Conservation (phyloP, 2,329 filamentous ascomycete genomes). For the Cladophialophora bantiana region DNA sequence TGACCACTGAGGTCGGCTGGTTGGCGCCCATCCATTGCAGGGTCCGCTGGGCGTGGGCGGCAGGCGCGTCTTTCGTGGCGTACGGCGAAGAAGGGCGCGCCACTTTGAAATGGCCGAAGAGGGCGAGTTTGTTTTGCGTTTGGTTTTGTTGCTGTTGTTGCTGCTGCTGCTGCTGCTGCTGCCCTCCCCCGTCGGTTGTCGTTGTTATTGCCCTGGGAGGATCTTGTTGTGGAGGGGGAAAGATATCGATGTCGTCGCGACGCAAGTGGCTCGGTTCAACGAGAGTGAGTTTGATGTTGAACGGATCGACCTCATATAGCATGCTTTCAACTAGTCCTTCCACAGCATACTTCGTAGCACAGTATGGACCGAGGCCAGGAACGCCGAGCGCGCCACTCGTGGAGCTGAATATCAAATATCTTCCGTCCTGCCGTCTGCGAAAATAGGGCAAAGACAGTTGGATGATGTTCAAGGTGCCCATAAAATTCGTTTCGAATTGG, state of each 20-base stretch:
- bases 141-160: constrained; percentile 21
- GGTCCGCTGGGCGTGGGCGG: constrained; percentile 87
- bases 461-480: constrained; percentile 92
- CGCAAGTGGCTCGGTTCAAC: constrained; percentile 90
- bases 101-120: constrained; percentile 91
- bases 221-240: background rate
- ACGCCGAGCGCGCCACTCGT: constrained; percentile 92
- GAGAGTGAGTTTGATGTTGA: constrained; percentile 91
- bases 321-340: constrained; percentile 96
- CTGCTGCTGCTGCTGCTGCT: background rate
- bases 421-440: constrained; percentile 73
- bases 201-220: background rate
- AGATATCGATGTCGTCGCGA: constrained; percentile 69
- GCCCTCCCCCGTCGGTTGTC: background rate
- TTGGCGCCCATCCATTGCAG: constrained; percentile 93
- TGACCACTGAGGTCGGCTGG: constrained; percentile 90
- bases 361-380: constrained; percentile 90
- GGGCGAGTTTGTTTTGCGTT: constrained; percentile 61
- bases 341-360: constrained; percentile 95
- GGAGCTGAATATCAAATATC: constrained; percentile 94
- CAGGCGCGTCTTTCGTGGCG: constrained; percentile 76
- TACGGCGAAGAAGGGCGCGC: constrained; percentile 86
- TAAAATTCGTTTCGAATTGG: constrained; percentile 98
- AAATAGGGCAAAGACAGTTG: constrained; percentile 89
- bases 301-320: constrained; percentile 91